Percentiles rank a stretch among this genome's conserved stretches.
Evolutionary conservation across 2,329 filamentous ascomycete genomes (phyloP).

Genomic region (Penicillium sp.): DNA sequence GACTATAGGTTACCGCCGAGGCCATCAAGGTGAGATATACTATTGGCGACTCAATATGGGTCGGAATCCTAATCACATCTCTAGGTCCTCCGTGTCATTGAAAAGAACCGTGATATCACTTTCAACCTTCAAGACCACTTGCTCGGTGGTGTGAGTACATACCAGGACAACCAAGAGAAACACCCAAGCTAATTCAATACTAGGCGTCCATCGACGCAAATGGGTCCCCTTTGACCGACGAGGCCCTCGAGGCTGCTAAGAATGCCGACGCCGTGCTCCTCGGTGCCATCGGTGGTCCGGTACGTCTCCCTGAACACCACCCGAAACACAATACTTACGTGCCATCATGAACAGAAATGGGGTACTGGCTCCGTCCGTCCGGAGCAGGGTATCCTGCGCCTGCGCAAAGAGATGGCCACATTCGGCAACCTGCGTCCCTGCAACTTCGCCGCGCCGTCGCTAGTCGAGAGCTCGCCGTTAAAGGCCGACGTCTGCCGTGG

Average conservation of each 20-base stretch:
- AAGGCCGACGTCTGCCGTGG: slow-evolving; percentile 79
- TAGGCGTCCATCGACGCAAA: slow-evolving; percentile 83
- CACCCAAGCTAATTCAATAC: slow-evolving; percentile 4
- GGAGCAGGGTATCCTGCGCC: slow-evolving; percentile 82
- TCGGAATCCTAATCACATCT: too few species aligned
- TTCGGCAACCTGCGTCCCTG: slow-evolving; percentile 95
- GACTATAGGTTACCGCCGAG: slow-evolving; percentile 66
- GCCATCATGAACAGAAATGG: slow-evolving; percentile 62
- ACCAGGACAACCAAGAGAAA: background rate
- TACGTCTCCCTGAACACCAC: slow-evolving; percentile 34
- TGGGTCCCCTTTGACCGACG: slow-evolving; percentile 72
- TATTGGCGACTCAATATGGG: too few species aligned
- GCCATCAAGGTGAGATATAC: slow-evolving; percentile 64
- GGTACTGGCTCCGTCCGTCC: slow-evolving; percentile 81
- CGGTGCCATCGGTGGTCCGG: slow-evolving; percentile 88
- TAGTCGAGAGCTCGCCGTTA: slow-evolving; percentile 78
- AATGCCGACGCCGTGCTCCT: slow-evolving; percentile 83
- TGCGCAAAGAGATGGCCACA: slow-evolving; percentile 88
- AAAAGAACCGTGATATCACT: slow-evolving; percentile 64
- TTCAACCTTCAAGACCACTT: slow-evolving; percentile 90
- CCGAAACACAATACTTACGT: background rate
- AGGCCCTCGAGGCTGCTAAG: slow-evolving; percentile 76
- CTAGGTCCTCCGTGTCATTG: slow-evolving; percentile 72
- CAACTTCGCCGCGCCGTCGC: slow-evolving; percentile 83
- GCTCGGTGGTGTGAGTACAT: slow-evolving; percentile 73